Percentiles rank a stretch among this genome's conserved stretches.
These are phyloP conservation scores for Oryza glaberrima DNA, from an alignment of 176 grass and related monocot species.

Conservation along the genomic window DNA sequence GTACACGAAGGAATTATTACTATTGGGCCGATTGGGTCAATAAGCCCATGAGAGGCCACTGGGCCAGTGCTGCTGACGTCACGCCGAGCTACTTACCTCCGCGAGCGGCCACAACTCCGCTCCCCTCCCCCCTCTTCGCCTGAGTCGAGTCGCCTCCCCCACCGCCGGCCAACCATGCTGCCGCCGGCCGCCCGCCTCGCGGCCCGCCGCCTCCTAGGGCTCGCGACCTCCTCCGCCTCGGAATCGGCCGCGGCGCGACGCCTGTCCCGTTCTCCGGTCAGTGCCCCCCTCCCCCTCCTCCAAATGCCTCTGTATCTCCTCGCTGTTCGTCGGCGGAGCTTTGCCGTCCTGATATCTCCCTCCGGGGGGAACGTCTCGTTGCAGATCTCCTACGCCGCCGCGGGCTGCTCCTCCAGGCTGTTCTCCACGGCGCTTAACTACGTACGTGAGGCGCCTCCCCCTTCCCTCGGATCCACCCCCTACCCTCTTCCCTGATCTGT, in stretches of 20 bases:
- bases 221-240: slow-evolving; percentile 31
- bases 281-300: background rate
- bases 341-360: slow-evolving; percentile 32
- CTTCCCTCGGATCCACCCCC: slow-evolving; percentile 32
- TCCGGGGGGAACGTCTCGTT: background rate
- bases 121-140: background rate
- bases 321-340: background rate
- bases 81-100: slow-evolving; percentile 14
- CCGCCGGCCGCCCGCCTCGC: slow-evolving; percentile 62
- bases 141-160: background rate
- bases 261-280: slow-evolving; percentile 37
- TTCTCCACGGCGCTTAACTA: slow-evolving; percentile 89
- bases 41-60: background rate
- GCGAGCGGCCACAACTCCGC: slow-evolving; percentile 34
- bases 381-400: slow-evolving; percentile 46
- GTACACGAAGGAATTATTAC: too few species aligned
- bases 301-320: background rate
- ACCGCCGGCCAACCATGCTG: slow-evolving; percentile 50
- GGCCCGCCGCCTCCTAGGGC: slow-evolving; percentile 59
- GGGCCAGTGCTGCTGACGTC: background rate
- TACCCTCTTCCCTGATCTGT: slow-evolving; percentile 42
- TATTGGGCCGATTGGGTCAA: background rate
- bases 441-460: slow-evolving; percentile 58
- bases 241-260: slow-evolving; percentile 15
- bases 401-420: slow-evolving; percentile 40